These are phyloP conservation scores for Coleophoma eucalyptorum DNA, from an alignment of 2,329 filamentous ascomycete species.

Conservation along the genomic window DNA sequence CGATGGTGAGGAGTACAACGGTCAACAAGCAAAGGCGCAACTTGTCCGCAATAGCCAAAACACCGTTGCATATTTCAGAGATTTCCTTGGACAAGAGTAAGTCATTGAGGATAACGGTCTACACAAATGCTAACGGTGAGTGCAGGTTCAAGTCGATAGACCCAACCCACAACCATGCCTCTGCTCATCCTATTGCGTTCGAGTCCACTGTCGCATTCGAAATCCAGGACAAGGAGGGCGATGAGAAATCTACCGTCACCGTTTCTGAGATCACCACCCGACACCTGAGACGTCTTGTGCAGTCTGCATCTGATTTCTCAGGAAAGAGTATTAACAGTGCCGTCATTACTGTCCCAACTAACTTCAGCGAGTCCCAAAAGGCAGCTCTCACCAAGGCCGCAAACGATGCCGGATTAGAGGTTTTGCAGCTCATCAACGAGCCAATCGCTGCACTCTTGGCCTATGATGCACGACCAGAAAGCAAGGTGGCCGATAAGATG, in stretches of 20 bases:
- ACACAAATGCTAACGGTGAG: conserved; percentile 13
- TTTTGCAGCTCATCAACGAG: conserved; percentile 90
- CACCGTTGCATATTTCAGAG: conserved; percentile 93
- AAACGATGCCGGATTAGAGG: conserved; percentile 76
- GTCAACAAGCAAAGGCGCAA: conserved; percentile 91
- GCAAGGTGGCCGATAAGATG: conserved; percentile 76
- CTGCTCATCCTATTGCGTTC: conserved; percentile 79
- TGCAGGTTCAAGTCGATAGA: conserved; percentile 88
- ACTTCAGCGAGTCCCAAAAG: conserved; percentile 86
- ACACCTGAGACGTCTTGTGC: conserved; percentile 76
- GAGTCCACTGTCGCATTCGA: conserved; percentile 74
- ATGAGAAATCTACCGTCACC: conserved; percentile 61
- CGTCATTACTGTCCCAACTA: conserved; percentile 89
- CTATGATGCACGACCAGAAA: conserved; percentile 82
- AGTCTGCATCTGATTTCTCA: conserved; percentile 85
- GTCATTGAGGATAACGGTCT: conserved; percentile 17
- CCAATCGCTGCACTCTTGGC: conserved; percentile 85
- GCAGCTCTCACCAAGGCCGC: conserved; percentile 75
- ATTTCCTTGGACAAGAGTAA: conserved; percentile 92
- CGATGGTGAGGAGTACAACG: conserved; percentile 94
- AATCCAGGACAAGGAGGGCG: conserved; percentile 72
- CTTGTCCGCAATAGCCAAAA: conserved; percentile 89
- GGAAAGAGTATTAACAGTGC: conserved; percentile 93
- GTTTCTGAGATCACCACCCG: conserved; percentile 81
- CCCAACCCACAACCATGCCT: conserved; percentile 89